These are phyloP conservation scores for Fusarium sp. DNA, from an alignment of 2,329 filamentous ascomycete genomes.

Conservation along the genomic window DNA sequence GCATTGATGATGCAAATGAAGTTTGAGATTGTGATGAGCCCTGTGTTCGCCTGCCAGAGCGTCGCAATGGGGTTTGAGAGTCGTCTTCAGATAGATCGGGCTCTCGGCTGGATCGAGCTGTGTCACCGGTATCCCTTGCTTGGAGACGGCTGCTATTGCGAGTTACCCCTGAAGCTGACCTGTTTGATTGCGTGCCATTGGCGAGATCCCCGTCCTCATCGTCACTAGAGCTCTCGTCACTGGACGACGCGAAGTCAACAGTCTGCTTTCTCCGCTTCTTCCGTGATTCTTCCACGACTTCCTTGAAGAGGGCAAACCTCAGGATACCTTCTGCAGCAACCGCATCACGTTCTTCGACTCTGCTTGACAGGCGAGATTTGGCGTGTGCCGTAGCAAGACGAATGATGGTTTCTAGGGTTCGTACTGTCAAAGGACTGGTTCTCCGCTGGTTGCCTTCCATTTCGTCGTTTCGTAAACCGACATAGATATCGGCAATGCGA, in stretches of 20 bases:
- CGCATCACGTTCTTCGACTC: constrained; percentile 91
- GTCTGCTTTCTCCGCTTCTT: constrained; percentile 82
- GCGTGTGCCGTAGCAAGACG: constrained; percentile 96
- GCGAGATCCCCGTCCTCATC: constrained; percentile 68
- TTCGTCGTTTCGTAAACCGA: constrained; percentile 93
- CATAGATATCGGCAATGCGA: constrained; percentile 91
- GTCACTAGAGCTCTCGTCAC: constrained; percentile 67
- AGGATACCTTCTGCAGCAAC: constrained; percentile 88
- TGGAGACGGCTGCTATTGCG: constrained; percentile 40
- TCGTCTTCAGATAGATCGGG: constrained; percentile 57
- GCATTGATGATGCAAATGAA: constrained; percentile 83
- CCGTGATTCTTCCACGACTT: constrained; percentile 83
- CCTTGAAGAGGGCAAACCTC: constrained; percentile 96
- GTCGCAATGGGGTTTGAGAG: constrained; percentile 52
- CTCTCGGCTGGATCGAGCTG: constrained; percentile 45
- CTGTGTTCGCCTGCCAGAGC: constrained; percentile 54
- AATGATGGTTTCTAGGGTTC: constrained; percentile 97
- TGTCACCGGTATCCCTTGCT: constrained; percentile 41
- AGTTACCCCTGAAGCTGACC: constrained; percentile 46
- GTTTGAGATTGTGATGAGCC: constrained; percentile 58
- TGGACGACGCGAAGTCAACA: constrained; percentile 67
- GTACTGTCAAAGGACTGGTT: constrained; percentile 94
- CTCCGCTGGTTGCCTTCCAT: constrained; percentile 93
- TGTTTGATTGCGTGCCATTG: constrained; percentile 54
- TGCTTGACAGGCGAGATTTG: constrained; percentile 86